Base-by-base conservation (phyloP, 2,329 filamentous ascomycete genomes). In the Trichoderma guizhouense region DNA sequence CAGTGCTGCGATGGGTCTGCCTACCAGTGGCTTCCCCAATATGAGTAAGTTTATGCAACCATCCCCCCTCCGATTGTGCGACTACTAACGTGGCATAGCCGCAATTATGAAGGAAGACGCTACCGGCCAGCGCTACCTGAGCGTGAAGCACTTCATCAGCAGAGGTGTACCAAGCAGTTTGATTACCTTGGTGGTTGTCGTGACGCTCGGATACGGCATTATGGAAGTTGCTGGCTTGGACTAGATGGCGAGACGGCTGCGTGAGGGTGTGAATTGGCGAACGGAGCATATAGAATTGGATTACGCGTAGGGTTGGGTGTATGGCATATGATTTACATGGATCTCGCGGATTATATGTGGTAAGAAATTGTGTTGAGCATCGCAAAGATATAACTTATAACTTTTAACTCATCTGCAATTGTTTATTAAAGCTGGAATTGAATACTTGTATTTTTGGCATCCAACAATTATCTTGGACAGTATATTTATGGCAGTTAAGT, bases 51-150 rank as follows among this genome's bases (percentile, higher is more conserved):
- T 60, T 43, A 15, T 32, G 51, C 15, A 34, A 0, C 8, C 30
- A n/a, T 26, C 18, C 6, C 39, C 57, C 14, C 21, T 34, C 21
- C 12, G 9, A 18, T 12, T 26, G 24, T 32, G n/a, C 24, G 12
- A 32, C 28, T 66, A 18, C 78, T 81, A 72, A 79, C 73, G 58
- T 62, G 9, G 8, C 57, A 18, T 65, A 97, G 94, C 96, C 78
- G 96, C 96, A 5, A 98, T 99, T 78, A 98, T 99, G 96, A 98
- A 98, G 87, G 96, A 99, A 83, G 95, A 99, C 77, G 89, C 93
- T 0, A 97, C 95, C 0, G 96, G 96, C 9, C 93, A 97, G 79
- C 88, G 96, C 71, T 99, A 99, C 79, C 87, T 99, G 69, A 87
- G 92, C 73, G 97, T 99, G 67, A 93, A 92, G 79, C 96, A 99